Conservation (phyloP, 305 asterid genomes). For the Rubia tinctorum region DNA sequence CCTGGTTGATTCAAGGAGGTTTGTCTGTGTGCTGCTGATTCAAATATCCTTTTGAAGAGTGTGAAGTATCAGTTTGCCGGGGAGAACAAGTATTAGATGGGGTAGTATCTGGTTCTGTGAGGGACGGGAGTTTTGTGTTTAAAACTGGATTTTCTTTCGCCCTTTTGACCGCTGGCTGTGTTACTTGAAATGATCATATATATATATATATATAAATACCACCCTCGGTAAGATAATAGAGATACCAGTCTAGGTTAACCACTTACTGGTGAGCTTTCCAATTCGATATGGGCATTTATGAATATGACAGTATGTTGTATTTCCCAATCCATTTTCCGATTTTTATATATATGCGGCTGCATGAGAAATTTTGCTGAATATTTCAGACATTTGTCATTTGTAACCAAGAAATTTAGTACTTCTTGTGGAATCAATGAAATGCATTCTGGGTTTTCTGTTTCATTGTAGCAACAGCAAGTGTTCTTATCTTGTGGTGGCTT, state of each 20-base stretch:
- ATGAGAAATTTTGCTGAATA: conserved; percentile 40
- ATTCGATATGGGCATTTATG: background rate
- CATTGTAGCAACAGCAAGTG: background rate
- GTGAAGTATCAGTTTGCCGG: conserved; percentile 4
- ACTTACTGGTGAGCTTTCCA: conserved; percentile 26
- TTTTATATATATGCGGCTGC: conserved; percentile 45
- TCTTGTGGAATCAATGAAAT: background rate
- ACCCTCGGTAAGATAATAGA: conserved; percentile 27
- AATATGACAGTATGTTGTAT: conserved; percentile 47
- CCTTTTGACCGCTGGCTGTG: conserved; percentile 9
- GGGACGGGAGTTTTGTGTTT: conserved; percentile 24
- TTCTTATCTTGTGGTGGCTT: background rate
- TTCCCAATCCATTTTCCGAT: conserved; percentile 26
- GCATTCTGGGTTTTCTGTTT: background rate
- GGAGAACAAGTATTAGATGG: conserved; percentile 24
- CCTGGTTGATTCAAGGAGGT: conserved; percentile 16
- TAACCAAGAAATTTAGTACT: conserved; percentile 2
- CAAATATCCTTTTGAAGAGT: background rate
- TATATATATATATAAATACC: background rate
- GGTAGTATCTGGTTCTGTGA: conserved; percentile 18
- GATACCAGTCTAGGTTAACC: conserved; percentile 30
- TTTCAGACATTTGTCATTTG: conserved; percentile 9
- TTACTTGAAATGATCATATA: conserved; percentile 17
- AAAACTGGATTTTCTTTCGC: conserved; percentile 14
- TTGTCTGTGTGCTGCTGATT: conserved; percentile 1